Evolutionary conservation across 2,329 filamentous ascomycete genomes (phyloP), one percentile per base, ranked within the genome.

Genomic region (Calonectria pteridis): DNA sequence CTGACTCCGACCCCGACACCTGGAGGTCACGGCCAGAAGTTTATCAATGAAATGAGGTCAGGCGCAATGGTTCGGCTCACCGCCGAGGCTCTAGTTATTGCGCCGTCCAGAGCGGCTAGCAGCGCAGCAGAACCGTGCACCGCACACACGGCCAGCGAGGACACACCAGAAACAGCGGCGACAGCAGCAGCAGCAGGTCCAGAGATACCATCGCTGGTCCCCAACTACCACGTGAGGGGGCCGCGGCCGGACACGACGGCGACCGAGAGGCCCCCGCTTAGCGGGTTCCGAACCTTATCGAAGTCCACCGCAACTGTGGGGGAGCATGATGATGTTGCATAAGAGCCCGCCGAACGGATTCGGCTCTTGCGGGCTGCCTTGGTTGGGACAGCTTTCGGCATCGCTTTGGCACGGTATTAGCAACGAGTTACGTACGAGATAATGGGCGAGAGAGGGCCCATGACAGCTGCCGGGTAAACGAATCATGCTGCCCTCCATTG

Each of bases 251-350:
- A 49, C 23, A 78, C 74, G 13, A 46, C 58, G 11, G 73, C 75
- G 20, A 46, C 50, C 46, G 70, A 67, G 50, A 28, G 64, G 16
- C 51, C 75, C 13, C 33, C 67, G 26, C 67, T 64, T 35, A 80
- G 73, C 33, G 77, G 79, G 6, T 83, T 83, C 72, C 75, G 51
- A 50, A 82, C 81, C 13, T 65, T 81, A 31, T 73, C 76, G 4
- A 78, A 76, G 50, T 68, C 68, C 43, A 79, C 77, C 5, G 73
- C 37, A 10, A 80, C 74, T 70, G 66, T 72, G 40, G 67, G 49
- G 29, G 78, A 78, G 69, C n/a, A 35, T 46, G 23, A 69, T 20
- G 18, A 31, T 70, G 43, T 50, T 43, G 65, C 59, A 55, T 53
- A 71, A 23, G 49, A 23, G 49, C 59, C 40, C 69, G 67, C 23